Evolutionary conservation across 441 rosid genomes (phyloP).

Genomic region (Manihot esculenta): DNA sequence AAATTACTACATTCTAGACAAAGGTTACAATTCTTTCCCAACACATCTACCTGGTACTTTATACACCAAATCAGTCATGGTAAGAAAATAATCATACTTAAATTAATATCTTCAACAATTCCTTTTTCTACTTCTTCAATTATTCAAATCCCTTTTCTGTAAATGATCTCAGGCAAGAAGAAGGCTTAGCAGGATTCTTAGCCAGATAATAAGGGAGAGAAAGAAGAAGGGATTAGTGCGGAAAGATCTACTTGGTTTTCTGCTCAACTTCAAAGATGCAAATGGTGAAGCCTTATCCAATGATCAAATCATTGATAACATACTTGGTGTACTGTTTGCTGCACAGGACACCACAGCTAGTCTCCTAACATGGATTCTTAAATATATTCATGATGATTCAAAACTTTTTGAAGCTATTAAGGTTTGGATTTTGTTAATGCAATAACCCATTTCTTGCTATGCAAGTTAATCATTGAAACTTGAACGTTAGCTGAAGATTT

Average conservation of each 20-base stretch:
- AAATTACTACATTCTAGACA: slow-evolving; percentile 65
- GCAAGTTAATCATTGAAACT: background rate
- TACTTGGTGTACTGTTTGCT: slow-evolving; percentile 88
- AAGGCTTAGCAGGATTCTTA: slow-evolving; percentile 46
- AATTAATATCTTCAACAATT: background rate
- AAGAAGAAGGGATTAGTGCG: slow-evolving; percentile 52
- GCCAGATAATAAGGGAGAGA: slow-evolving; percentile 58
- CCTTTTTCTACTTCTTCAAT: background rate
- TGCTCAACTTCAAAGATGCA: slow-evolving; percentile 52
- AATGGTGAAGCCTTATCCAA: slow-evolving; percentile 43
- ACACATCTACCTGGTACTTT: slow-evolving; percentile 68
- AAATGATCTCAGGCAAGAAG: slow-evolving; percentile 56
- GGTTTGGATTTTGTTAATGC: slow-evolving; percentile 35
- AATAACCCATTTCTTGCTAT: background rate
- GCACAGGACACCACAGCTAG: slow-evolving; percentile 98
- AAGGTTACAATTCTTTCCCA: slow-evolving; percentile 91
- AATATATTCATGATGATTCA: slow-evolving; percentile 65
- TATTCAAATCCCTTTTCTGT: background rate
- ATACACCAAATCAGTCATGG: slow-evolving; percentile 68
- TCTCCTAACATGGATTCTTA: slow-evolving; percentile 83
- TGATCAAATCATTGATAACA: slow-evolving; percentile 70
- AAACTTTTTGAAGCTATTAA: slow-evolving; percentile 67
- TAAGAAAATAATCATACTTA: slow-evolving; percentile 22
- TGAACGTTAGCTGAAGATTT: background rate
- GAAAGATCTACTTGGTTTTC: slow-evolving; percentile 54